Base-by-base conservation (phyloP, 2,329 filamentous ascomycete genomes). In the Arachnomyces sp. region DNA sequence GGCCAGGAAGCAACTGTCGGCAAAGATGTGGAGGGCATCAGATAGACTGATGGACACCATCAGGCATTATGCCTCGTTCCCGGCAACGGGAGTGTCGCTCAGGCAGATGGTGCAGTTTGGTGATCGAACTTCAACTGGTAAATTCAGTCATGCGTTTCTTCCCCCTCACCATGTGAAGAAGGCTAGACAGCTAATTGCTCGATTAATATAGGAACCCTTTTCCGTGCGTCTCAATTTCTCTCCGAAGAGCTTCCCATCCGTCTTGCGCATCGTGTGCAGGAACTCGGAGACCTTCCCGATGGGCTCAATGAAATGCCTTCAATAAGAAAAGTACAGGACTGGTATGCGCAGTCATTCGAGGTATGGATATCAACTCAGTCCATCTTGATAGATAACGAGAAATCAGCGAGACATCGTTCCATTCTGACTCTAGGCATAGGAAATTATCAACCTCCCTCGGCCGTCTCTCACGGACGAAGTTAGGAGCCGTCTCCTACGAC, bases 331-430 rank as follows among this genome's bases (percentile, higher is more conserved):
- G 92, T 98, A 52, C 84, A 89, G 62, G 89, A 96, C 59, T 98
- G 92, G 92, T 98, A 98, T 65, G 92, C 90, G 49, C 92, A 98
- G 70, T 98, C 92, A 38, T 98, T 98, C 59, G 92, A 98, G 80
- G 89, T 95, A 77, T 54, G 76, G 61, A 40, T 46, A 46, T 39
- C n/a, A n/a, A n/a, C n/a, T n/a, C n/a, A n/a, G n/a, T n/a, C n/a
- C n/a, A n/a, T n/a, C n/a, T n/a, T n/a, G n/a, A n/a, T n/a, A n/a
- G n/a, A n/a, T n/a, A n/a, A n/a, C n/a, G n/a, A n/a, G n/a, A n/a
- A n/a, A n/a, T n/a, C n/a, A n/a, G n/a, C n/a, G n/a, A n/a, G n/a
- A n/a, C n/a, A n/a, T n/a, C n/a, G n/a, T n/a, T n/a, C n/a, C n/a
- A 13, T 7, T 36, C n/a, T 39, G 13, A 40, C 47, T 38, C 37